Evolutionary conservation across 768 basidiomycete species (phyloP).

Genomic region (Tulasnella sp.): DNA sequence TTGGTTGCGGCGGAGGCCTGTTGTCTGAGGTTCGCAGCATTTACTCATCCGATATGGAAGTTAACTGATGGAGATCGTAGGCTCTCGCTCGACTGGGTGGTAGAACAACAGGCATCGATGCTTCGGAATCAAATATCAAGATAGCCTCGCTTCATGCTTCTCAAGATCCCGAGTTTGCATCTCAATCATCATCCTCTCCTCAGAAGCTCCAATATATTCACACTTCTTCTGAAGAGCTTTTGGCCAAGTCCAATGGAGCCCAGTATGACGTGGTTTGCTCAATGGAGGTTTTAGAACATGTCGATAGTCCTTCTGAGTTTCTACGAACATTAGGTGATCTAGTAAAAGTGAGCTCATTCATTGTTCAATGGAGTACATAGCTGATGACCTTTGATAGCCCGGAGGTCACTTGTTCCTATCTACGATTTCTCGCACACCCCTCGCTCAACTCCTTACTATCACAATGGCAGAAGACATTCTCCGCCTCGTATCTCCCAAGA

Average conservation of each 20-base stretch:
- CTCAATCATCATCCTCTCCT: slow-evolving; percentile 14
- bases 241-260: slow-evolving; percentile 35
- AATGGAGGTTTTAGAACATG: slow-evolving; percentile 97
- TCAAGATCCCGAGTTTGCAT: slow-evolving; percentile 49
- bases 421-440: slow-evolving; percentile 77
- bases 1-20: slow-evolving; percentile 92
- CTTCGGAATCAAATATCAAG: slow-evolving; percentile 71
- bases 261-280: slow-evolving; percentile 89
- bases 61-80: slow-evolving; percentile 29
- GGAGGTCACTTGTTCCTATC: slow-evolving; percentile 93
- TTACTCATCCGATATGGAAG: not conserved
- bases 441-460: slow-evolving; percentile 58
- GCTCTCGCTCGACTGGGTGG: slow-evolving; percentile 81
- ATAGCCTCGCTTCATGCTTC: slow-evolving; percentile 76
- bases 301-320: slow-evolving; percentile 80
- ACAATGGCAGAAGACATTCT: slow-evolving; percentile 72
- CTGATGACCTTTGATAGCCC: slow-evolving; percentile 41
- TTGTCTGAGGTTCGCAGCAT: slow-evolving; percentile 60
- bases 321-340: slow-evolving; percentile 68
- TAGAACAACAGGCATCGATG: slow-evolving; percentile 76
- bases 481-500: slow-evolving; percentile 67
- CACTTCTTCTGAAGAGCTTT: slow-evolving; percentile 59
- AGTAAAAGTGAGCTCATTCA: slow-evolving; percentile 52
- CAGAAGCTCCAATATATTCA: slow-evolving; percentile 50
- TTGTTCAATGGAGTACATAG: not conserved